Conservation (phyloP, 805 yeast species). For the Kockiozyma suomiensis region DNA sequence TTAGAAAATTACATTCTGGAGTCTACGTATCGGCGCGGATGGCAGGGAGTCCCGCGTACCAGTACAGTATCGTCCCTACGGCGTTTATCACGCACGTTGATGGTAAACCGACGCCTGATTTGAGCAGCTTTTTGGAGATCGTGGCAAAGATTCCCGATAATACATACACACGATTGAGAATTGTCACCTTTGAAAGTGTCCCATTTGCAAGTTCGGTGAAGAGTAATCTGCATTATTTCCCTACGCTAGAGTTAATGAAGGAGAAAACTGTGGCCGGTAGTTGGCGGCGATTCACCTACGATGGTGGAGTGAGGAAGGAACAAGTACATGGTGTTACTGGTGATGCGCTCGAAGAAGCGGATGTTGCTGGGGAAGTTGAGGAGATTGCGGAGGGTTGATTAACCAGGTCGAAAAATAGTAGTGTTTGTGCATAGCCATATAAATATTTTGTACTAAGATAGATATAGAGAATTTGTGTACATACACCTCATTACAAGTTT, state of each 20-base stretch:
- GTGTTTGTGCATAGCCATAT: neutral
- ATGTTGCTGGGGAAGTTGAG: neutral
- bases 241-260: constrained; percentile 51
- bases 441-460: neutral
- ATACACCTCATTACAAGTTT: no score
- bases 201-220: constrained; percentile 85
- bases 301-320: constrained; percentile 18
- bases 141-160: constrained; percentile 75
- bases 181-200: constrained; percentile 81
- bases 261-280: constrained; percentile 17
- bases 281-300: constrained; percentile 23
- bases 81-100: constrained; percentile 89
- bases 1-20: constrained; percentile 72
- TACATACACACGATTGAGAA: constrained; percentile 76
- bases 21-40: constrained; percentile 79
- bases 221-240: constrained; percentile 85
- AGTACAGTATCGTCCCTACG: constrained; percentile 75
- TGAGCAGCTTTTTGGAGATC: constrained; percentile 65
- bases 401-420: no score
- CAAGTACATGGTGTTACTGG: neutral
- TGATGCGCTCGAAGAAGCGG: neutral
- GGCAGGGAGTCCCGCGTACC: constrained; percentile 84
- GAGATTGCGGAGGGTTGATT: constrained; percentile 1
- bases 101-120: constrained; percentile 68
- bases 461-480: neutral